phyloP scores from a whole-genome alignment of 306 rosid genomes.

The Trifolium pratense region DNA sequence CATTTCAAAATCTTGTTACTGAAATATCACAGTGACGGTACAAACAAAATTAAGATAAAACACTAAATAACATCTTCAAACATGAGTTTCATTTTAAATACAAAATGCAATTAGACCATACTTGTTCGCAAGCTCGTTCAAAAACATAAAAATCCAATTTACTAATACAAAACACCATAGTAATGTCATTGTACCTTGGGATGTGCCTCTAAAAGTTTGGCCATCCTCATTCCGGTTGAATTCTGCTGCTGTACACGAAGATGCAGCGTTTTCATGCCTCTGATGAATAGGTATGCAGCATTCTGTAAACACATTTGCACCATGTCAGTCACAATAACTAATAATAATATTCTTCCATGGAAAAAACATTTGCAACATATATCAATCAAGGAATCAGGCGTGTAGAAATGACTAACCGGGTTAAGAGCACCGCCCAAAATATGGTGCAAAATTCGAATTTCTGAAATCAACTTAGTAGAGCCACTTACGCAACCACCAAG shows the following conservation, averaged over 20 bases:
- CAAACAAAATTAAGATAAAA: neutral
- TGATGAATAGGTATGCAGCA: slow-evolving; percentile 92
- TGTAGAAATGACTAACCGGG: slow-evolving; percentile 67
- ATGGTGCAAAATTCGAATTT: slow-evolving; percentile 84
- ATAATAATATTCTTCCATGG: slow-evolving; percentile 10
- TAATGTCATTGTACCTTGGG: slow-evolving; percentile 68
- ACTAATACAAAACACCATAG: neutral
- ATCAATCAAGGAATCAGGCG: slow-evolving; percentile 7
- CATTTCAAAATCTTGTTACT: neutral
- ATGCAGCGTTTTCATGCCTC: slow-evolving; percentile 97
- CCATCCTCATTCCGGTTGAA: slow-evolving; percentile 81
- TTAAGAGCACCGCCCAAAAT: slow-evolving; percentile 88
- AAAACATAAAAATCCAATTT: neutral
- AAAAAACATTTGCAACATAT: neutral
- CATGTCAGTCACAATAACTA: slow-evolving; percentile 25
- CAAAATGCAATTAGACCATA: neutral
- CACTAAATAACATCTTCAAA: slow-evolving; percentile 16
- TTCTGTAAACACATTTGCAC: slow-evolving; percentile 58
- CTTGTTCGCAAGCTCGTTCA: neutral
- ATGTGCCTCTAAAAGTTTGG: slow-evolving; percentile 94
- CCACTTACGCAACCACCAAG: slow-evolving; percentile 92
- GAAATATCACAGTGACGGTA: neutral
- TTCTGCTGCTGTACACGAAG: slow-evolving; percentile 97
- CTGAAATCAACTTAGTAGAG: slow-evolving; percentile 65
- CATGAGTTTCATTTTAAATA: slow-evolving; percentile 15